These are phyloP conservation scores for Carex arenaria DNA, from an alignment of 202 grass and related monocot genomes.

Conservation along the genomic window DNA sequence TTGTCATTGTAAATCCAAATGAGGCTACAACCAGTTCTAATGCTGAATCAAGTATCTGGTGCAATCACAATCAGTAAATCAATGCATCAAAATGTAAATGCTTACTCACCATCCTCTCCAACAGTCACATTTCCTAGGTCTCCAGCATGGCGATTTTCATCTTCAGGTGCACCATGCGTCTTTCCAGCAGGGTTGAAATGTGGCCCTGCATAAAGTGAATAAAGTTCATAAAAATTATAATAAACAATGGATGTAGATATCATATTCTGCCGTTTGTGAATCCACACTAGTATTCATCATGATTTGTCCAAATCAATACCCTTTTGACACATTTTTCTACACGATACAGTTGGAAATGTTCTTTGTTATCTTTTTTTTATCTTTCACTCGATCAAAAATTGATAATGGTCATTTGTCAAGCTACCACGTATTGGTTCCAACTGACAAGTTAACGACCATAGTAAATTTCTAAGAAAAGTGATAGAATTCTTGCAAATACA, in stretches of 20 bases:
- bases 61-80: neutral
- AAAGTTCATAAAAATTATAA: neutral
- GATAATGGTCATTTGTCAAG: neutral
- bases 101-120: slow-evolving; percentile 45
- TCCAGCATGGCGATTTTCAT: slow-evolving; percentile 63
- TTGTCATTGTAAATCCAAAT: neutral
- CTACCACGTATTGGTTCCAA: neutral
- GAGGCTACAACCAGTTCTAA: neutral
- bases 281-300: neutral
- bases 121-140: slow-evolving; percentile 80
- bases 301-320: neutral
- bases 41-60: neutral
- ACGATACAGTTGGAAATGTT: neutral
- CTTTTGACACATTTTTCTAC: neutral
- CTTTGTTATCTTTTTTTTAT: neutral
- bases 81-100: neutral
- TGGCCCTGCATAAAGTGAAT: slow-evolving; percentile 35
- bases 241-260: neutral
- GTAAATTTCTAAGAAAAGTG: neutral
- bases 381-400: neutral
- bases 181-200: slow-evolving; percentile 77
- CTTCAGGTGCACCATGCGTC: slow-evolving; percentile 61
- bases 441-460: neutral
- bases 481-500: neutral
- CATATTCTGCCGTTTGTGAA: neutral